phyloP scores from a whole-genome alignment of 768 basidiomycete genomes.

The Amanita fuliginea region DNA sequence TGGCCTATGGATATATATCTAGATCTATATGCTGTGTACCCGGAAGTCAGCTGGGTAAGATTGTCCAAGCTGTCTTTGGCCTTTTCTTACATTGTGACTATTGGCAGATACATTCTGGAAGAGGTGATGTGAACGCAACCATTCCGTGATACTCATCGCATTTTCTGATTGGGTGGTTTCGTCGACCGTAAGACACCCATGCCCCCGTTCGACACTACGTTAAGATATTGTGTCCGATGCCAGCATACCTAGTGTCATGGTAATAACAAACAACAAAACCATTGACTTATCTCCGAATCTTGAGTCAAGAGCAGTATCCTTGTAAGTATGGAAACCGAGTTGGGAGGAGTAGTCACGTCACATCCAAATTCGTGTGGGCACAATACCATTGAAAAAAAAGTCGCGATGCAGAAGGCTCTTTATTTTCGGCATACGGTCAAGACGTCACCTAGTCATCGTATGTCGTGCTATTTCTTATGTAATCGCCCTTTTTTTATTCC shows the following conservation, averaged over 20 bases:
- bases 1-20: slow-evolving; percentile 80
- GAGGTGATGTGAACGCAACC: slow-evolving; percentile 12
- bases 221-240: slow-evolving; percentile 5
- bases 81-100: slow-evolving; percentile 4
- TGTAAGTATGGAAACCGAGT: slow-evolving; percentile 25
- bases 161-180: slow-evolving; percentile 28
- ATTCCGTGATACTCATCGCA: not conserved
- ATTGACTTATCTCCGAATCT: slow-evolving; percentile 68
- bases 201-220: slow-evolving; percentile 7
- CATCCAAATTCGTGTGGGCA: slow-evolving; percentile 25
- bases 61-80: not conserved
- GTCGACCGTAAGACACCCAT: slow-evolving; percentile 45
- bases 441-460: slow-evolving; percentile 31
- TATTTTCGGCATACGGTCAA: slow-evolving; percentile 36
- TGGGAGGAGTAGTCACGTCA: not conserved
- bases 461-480: slow-evolving; percentile 7
- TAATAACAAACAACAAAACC: slow-evolving; percentile 79
- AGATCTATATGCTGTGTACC: slow-evolving; percentile 61
- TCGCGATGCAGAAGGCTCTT: slow-evolving; percentile 27
- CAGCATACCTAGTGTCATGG: slow-evolving; percentile 73
- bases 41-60: slow-evolving; percentile 62
- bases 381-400: slow-evolving; percentile 39
- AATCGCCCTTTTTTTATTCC: not conserved
- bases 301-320: slow-evolving; percentile 70
- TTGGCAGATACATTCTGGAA: slow-evolving; percentile 28